A percentile compares a stretch with the other conserved stretches of the same genome.
phyloP scores from a whole-genome alignment of 305 asterid genomes.

The Fraxinus floribunda region DNA sequence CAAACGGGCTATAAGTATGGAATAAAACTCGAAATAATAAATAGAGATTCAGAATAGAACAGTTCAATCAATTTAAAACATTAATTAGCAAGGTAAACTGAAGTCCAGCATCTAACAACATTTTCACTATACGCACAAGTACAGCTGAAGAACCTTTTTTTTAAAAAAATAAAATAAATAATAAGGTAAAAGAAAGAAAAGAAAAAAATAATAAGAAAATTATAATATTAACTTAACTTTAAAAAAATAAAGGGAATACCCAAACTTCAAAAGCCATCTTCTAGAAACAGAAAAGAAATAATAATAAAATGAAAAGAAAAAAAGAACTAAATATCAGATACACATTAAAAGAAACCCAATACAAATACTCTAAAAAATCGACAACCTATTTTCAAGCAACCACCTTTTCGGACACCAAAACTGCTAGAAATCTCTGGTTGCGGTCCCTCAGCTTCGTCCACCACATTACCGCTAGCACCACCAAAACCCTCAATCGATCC shows the following conservation, averaged over 20 bases:
- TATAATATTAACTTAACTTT: background rate
- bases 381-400: background rate
- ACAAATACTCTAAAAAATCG: background rate
- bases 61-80: background rate
- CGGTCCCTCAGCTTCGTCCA: background rate
- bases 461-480: background rate
- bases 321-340: background rate
- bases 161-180: background rate
- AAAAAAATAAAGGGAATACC: background rate
- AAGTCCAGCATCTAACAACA: background rate
- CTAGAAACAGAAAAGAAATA: background rate
- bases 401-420: slow-evolving; percentile 2
- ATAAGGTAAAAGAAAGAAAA: background rate
- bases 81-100: background rate
- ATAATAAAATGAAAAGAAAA: background rate
- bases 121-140: background rate
- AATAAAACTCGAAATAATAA: background rate
- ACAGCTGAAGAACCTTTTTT: background rate
- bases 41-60: background rate
- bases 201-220: background rate
- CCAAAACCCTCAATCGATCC: slow-evolving; percentile 1
- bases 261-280: background rate
- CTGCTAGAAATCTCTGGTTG: background rate
- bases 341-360: background rate
- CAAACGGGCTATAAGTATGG: too few species aligned